These are phyloP conservation scores for Asterophora lycoperdoides DNA, from an alignment of 768 basidiomycete species.

Conservation along the genomic window DNA sequence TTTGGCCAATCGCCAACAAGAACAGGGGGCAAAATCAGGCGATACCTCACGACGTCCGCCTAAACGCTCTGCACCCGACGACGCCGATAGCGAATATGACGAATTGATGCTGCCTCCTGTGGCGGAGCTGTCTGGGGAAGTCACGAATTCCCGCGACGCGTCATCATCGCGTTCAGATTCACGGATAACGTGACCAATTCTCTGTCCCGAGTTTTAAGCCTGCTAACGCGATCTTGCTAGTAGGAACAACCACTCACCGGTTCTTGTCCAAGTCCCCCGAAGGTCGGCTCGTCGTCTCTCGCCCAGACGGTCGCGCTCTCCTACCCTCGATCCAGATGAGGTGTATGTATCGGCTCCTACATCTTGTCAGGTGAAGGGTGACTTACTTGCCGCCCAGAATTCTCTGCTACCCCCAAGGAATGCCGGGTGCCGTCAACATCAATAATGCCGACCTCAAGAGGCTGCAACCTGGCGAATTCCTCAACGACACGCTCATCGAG, in stretches of 20 bases:
- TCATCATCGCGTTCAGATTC: conserved; percentile 8
- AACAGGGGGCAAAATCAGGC: neutral
- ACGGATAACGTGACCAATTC: conserved; percentile 1
- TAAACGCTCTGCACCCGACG: conserved; percentile 7
- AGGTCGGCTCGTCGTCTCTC: conserved; percentile 33
- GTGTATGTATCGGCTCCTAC: conserved; percentile 40
- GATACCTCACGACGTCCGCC: neutral
- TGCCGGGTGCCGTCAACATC: conserved; percentile 74
- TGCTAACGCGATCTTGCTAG: neutral
- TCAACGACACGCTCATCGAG: conserved; percentile 96
- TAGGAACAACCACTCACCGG: neutral
- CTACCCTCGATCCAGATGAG: conserved; percentile 52
- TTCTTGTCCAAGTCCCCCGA: conserved; percentile 16
- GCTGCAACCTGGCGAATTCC: conserved; percentile 73
- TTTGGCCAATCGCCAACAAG: neutral
- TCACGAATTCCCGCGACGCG: conserved; percentile 1
- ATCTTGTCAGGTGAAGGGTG: neutral
- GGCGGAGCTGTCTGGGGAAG: conserved; percentile 1
- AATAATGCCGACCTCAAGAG: conserved; percentile 75
- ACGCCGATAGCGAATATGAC: neutral
- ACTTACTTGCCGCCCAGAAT: conserved; percentile 42
- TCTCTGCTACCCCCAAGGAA: conserved; percentile 67
- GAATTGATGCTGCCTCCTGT: conserved; percentile 8
- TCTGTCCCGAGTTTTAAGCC: neutral
- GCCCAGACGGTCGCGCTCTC: conserved; percentile 18